Percentiles rank a stretch among this genome's conserved stretches.
These are phyloP conservation scores for Fusarium sp. DNA, from an alignment of 2,329 filamentous ascomycete species.

Conservation along the genomic window DNA sequence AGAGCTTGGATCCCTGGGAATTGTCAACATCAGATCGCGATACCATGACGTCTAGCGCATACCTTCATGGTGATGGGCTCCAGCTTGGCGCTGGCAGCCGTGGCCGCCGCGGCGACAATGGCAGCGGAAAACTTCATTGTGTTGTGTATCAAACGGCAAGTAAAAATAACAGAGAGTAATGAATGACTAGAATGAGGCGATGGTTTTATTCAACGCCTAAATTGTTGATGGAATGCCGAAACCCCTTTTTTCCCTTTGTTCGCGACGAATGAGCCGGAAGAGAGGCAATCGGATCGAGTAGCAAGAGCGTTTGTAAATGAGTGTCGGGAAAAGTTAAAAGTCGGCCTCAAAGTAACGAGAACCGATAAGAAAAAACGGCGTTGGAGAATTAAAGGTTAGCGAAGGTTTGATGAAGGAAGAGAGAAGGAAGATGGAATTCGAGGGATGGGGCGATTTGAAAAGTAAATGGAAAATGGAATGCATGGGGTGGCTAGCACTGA, in stretches of 20 bases:
- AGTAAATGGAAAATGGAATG: slow-evolving; percentile 35
- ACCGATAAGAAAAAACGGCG: slow-evolving; percentile 33
- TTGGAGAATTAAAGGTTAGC: slow-evolving; percentile 40
- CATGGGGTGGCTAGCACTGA: slow-evolving; percentile 6
- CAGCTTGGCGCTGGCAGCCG: slow-evolving; percentile 53
- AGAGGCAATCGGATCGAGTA: slow-evolving; percentile 15
- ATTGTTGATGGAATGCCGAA: slow-evolving; percentile 25
- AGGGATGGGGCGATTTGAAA: slow-evolving; percentile 36
- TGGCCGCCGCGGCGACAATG: slow-evolving; percentile 54
- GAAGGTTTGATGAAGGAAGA: slow-evolving; percentile 37
- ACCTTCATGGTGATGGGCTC: slow-evolving; percentile 77
- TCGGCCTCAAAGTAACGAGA: slow-evolving; percentile 39
- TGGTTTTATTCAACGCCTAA: slow-evolving; percentile 14
- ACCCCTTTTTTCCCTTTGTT: slow-evolving; percentile 27
- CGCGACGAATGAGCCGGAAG: slow-evolving; percentile 19
- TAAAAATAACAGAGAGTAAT: slow-evolving; percentile 26
- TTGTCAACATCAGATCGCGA: neutral
- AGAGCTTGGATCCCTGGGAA: slow-evolving; percentile 80
- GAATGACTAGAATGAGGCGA: slow-evolving; percentile 33
- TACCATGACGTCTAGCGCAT: slow-evolving; percentile 19
- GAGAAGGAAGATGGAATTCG: slow-evolving; percentile 16
- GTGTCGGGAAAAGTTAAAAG: slow-evolving; percentile 44
- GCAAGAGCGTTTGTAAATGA: slow-evolving; percentile 39
- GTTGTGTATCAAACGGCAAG: slow-evolving; percentile 27
- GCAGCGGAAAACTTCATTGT: slow-evolving; percentile 50